phyloP scores from a whole-genome alignment of 768 basidiomycete species.

The Hortiboletus flavorubellus region DNA sequence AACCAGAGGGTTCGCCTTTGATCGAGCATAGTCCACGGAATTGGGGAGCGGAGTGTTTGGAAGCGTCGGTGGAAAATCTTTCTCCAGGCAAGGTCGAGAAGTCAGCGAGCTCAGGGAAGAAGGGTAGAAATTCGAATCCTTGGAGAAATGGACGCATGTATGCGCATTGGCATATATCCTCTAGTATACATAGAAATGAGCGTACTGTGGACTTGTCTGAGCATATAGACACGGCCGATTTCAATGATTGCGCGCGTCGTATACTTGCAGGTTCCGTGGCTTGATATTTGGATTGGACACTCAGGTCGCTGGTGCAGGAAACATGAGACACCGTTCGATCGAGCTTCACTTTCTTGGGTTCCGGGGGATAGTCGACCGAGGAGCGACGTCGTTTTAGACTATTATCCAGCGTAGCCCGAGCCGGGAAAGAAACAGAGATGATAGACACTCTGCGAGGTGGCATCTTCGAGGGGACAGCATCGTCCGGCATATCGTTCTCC shows the following conservation, averaged over 20 bases:
- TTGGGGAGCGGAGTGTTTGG: constrained; percentile 27
- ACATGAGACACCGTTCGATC: constrained; percentile 1
- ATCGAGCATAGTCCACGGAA: constrained; percentile 19
- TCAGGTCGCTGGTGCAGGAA: background rate
- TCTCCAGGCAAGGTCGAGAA: background rate
- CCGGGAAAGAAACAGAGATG: background rate
- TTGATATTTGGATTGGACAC: constrained; percentile 10
- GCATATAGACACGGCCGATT: constrained; percentile 25
- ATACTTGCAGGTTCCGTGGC: constrained; percentile 39
- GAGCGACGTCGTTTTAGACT: constrained; percentile 17
- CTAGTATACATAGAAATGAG: background rate
- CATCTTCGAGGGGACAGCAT: background rate
- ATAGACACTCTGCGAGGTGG: background rate
- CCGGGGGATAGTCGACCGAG: background rate
- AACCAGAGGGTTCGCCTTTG: constrained; percentile 22
- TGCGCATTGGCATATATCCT: background rate
- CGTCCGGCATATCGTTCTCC: background rate
- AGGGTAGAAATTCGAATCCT: constrained; percentile 9
- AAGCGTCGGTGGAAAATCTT: constrained; percentile 18
- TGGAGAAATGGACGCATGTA: constrained; percentile 5
- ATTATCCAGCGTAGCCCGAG: background rate
- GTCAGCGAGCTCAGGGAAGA: constrained; percentile 4
- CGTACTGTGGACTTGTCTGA: constrained; percentile 12
- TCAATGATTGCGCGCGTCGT: constrained; percentile 39
- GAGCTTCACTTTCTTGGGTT: constrained; percentile 21